phyloP scores from a whole-genome alignment of 768 basidiomycete species.

The Boletus coccyginus region DNA sequence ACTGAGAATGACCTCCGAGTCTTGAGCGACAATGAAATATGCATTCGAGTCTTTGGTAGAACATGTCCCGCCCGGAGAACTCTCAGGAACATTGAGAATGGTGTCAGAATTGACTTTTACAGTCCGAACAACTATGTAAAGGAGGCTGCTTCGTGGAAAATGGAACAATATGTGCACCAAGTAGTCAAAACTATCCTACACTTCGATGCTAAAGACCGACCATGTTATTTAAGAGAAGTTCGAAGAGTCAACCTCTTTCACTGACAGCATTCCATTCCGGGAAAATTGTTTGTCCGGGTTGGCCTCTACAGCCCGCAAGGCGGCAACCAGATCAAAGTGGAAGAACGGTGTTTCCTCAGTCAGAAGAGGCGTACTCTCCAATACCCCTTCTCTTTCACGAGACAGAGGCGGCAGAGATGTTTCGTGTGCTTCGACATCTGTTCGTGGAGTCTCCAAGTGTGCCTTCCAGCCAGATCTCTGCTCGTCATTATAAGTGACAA shows the following conservation, averaged over 20 bases:
- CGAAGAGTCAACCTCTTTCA: conserved; percentile 4
- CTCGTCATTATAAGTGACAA: conserved; percentile 62
- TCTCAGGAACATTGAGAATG: conserved; percentile 9
- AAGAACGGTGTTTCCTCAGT: conserved; percentile 74
- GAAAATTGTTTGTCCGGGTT: conserved; percentile 15
- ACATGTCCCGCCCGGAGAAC: not conserved
- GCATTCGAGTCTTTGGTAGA: conserved; percentile 1
- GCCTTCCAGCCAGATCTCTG: conserved; percentile 29
- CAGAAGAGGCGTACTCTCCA: conserved; percentile 36
- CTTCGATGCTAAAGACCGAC: not conserved
- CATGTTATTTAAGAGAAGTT: not conserved
- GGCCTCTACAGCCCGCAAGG: conserved; percentile 67
- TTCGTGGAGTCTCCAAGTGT: not conserved
- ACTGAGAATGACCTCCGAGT: conserved; percentile 23
- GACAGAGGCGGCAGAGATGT: conserved; percentile 7
- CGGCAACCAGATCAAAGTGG: conserved; percentile 81
- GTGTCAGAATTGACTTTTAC: not conserved
- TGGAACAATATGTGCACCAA: not conserved
- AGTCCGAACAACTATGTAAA: not conserved
- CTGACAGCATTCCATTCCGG: conserved; percentile 3
- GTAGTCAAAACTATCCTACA: not conserved
- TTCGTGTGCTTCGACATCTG: conserved; percentile 36
- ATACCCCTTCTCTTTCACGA: not conserved
- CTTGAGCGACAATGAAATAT: not conserved
- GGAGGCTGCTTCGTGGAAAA: not conserved